A percentile compares a stretch with the other conserved stretches of the same genome.
Evolutionary conservation across 2,329 filamentous ascomycete species (phyloP).

Genomic region (Fusarium guadeloupense): DNA sequence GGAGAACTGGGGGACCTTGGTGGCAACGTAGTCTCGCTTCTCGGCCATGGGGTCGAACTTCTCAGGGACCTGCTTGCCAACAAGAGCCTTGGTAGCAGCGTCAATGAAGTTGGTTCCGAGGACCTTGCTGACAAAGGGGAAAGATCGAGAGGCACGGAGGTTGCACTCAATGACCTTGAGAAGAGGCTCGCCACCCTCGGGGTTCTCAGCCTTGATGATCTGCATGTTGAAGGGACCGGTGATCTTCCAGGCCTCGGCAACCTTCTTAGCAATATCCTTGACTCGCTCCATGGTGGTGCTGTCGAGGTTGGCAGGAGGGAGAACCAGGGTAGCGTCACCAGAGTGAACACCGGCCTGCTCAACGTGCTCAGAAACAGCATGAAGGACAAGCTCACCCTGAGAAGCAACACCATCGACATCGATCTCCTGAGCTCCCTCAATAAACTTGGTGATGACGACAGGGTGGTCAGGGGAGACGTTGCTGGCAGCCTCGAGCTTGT

Average conservation of each 20-base stretch:
- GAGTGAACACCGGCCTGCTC: slow-evolving; percentile 98
- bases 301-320: slow-evolving; percentile 85
- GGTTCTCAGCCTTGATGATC: slow-evolving; percentile 90
- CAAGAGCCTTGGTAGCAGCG: slow-evolving; percentile 89
- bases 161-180: slow-evolving; percentile 99
- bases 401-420: slow-evolving; percentile 94
- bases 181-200: slow-evolving; percentile 76
- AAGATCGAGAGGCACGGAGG: slow-evolving; percentile 94
- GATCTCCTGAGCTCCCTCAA: slow-evolving; percentile 95
- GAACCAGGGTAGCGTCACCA: slow-evolving; percentile 92
- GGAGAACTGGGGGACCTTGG: slow-evolving; percentile 98
- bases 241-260: slow-evolving; percentile 96
- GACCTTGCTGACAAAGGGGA: slow-evolving; percentile 98
- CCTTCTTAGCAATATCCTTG: slow-evolving; percentile 96
- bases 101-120: slow-evolving; percentile 97
- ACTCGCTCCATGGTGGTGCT: slow-evolving; percentile 81
- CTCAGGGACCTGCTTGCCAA: slow-evolving; percentile 84
- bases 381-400: slow-evolving; percentile 84
- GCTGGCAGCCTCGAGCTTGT: slow-evolving; percentile 91
- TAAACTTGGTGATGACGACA: slow-evolving; percentile 98
- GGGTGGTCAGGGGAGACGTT: slow-evolving; percentile 95
- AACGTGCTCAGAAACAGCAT: slow-evolving; percentile 94
- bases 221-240: slow-evolving; percentile 99
- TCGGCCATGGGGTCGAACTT: slow-evolving; percentile 87
- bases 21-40: slow-evolving; percentile 91